Evolutionary conservation across 306 rosid species (phyloP), one percentile per base, ranked within the genome.

Genomic region (Corylus avellana): DNA sequence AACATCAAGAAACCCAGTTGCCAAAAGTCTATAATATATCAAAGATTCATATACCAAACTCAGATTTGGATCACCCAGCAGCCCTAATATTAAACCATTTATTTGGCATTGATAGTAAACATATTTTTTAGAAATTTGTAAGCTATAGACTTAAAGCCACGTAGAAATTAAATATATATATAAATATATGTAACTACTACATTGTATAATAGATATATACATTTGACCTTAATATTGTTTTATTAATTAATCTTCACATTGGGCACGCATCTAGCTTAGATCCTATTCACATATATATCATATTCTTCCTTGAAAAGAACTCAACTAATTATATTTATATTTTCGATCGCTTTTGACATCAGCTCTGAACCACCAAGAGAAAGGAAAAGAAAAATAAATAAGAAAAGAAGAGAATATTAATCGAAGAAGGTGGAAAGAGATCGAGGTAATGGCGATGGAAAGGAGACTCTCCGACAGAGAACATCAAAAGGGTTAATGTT

Each of bases 11-110:
- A 49, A 49, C 73, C 22, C 4, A 9, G 6, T 69, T 53, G 32
- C 67, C 74, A 53, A 77, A 77, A 77, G 39, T 70, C 59, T 67
- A 29, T 8, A 56, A 72, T 8, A 53, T 73, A 64, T 20, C 51
- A 42, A 73, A 74, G 61, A 80, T 54, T 63, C 29, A 13, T 49
- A 53, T 48, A 42, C 46, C 57, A 47, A 72, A 73, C 55, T 27
- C 32, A 59, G 54, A 74, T 57, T 54, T 46, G 57, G 75, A 46
- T 72, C 29, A 47, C 44, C 29, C 8, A 42, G 7, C 46, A 6
- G 7, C 46, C 46, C 8, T 1, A 42, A 42, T 42, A 42, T 42
- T 42, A 42, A 5, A 8, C 3, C 35, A 3, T 6, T 17, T 63
- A 35, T 25, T 29, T 27, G 17, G 25, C 47, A 27, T 8, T 25